These are phyloP conservation scores for Apiospora saccharicola DNA, from an alignment of 2,329 filamentous ascomycete genomes.

Conservation along the genomic window DNA sequence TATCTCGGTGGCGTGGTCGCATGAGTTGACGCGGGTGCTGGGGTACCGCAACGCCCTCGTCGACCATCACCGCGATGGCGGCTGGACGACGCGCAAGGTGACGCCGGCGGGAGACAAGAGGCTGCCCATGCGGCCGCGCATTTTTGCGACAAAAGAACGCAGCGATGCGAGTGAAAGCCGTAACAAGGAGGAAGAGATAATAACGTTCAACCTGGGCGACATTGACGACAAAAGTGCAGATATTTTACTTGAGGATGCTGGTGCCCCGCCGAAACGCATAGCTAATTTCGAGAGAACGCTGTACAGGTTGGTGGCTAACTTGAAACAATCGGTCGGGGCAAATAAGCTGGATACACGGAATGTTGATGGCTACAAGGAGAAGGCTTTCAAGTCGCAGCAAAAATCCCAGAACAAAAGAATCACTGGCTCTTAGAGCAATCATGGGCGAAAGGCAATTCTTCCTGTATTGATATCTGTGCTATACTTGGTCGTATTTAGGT, in stretches of 20 bases:
- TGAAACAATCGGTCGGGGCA: neutral
- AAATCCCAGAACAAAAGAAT: neutral
- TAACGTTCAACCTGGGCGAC: neutral
- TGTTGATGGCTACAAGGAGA: neutral
- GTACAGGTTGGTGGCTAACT: neutral
- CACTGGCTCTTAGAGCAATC: neutral
- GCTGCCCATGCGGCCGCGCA: neutral
- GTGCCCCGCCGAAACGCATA: neutral
- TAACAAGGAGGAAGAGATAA: neutral
- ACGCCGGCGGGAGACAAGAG: no score
- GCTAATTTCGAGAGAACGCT: neutral
- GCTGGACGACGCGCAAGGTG: slow-evolving; percentile 1
- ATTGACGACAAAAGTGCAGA: neutral
- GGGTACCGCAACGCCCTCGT: neutral
- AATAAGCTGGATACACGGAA: slow-evolving; percentile 12
- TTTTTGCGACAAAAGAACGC: neutral
- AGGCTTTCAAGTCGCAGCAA: neutral
- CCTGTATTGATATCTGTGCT: slow-evolving; percentile 9
- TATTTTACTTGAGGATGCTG: neutral
- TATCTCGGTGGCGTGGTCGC: slow-evolving; percentile 15
- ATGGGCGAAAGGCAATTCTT: neutral
- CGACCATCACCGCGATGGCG: neutral
- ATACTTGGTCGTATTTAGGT: neutral
- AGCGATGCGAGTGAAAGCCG: neutral
- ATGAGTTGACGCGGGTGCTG: slow-evolving; percentile 22